Evolutionary conservation across 345 rosid species (phyloP), one percentile per base, ranked within the genome.

Genomic region (Crucihimalaya himalaica): DNA sequence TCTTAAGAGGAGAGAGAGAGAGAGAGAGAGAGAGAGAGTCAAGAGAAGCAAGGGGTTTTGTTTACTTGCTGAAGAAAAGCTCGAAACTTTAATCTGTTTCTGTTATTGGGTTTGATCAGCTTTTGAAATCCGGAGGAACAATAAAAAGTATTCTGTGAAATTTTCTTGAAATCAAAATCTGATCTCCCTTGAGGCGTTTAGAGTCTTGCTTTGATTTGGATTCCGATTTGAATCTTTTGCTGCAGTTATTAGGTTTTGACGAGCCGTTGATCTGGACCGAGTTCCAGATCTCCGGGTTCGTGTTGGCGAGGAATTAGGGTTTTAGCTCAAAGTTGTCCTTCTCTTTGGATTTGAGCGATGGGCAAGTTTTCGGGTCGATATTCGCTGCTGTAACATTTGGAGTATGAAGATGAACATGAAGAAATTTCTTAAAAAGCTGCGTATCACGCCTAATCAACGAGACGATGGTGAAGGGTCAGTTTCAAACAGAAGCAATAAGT

Each of bases 381-480:
- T 75, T 79, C 77, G 76, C 43, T 84, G 64, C 79, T 81, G 75
- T 89, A 81, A 81, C 81, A 85, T 81, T 82, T 79, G 68, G 31
- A 52, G 68, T 47, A 34, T 63, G 79, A 73, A 79, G 74, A 71
- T 57, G 82, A 86, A 51, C 61, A 94, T 94, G 97, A 94, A 87
- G 95, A 91, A 89, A 53, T 59, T 94, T 75, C 84, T 94, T 21
- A 94, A 94, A 88, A 94, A 89, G 83, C 85, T 94, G n/a, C 97
- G 87, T 73, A 80, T 86, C 39, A 63, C 62, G 82, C 68, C 94
- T 2, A 87, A 84, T 79, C 96, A 85, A 55, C 79, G 87, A 23
- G 91, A 88, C 27, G 83, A 81, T 48, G 76, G 80, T 48, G 88
- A 87, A 74, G 91, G 89, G 23, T 86, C 93, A 31, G 70, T 79